A percentile compares a stretch with the other conserved stretches of the same genome.
phyloP scores from a whole-genome alignment of 805 yeast species.

The Lachancea dasiensis region DNA sequence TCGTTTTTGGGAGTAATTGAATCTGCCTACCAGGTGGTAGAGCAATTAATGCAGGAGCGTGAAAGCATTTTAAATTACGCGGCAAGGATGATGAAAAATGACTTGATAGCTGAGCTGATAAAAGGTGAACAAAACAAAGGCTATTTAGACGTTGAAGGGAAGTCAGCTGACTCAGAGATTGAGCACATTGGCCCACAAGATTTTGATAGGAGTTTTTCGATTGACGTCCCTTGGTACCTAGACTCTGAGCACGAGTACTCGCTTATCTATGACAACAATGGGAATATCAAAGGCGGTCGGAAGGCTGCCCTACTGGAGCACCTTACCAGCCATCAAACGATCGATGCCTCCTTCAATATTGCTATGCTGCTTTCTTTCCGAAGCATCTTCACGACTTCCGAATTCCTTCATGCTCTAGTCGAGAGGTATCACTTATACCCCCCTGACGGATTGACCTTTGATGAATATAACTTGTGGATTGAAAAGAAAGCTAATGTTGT shows the following conservation, averaged over 20 bases:
- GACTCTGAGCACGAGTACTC: constrained; percentile 60
- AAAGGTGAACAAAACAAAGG: constrained; percentile 41
- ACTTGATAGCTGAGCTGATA: constrained; percentile 54
- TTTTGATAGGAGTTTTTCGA: constrained; percentile 13
- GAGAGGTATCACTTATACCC: constrained; percentile 66
- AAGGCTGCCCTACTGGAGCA: constrained; percentile 71
- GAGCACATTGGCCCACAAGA: constrained; percentile 18
- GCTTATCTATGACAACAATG: constrained; percentile 57
- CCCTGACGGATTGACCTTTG: constrained; percentile 82
- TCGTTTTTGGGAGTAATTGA: constrained; percentile 34
- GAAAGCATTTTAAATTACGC: constrained; percentile 66
- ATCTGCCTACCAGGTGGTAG: constrained; percentile 37
- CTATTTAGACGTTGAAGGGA: constrained; percentile 15
- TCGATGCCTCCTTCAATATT: constrained; percentile 58
- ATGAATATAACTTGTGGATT: constrained; percentile 74
- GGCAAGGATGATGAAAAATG: constrained; percentile 71
- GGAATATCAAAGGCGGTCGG: constrained; percentile 78
- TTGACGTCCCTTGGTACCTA: constrained; percentile 63
- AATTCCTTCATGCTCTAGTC: constrained; percentile 53
- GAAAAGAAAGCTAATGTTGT: constrained; percentile 64
- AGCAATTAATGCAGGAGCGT: constrained; percentile 62
- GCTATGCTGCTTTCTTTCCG: constrained; percentile 71
- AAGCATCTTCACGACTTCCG: constrained; percentile 63
- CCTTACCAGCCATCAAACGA: constrained; percentile 64
- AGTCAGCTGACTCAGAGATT: constrained; percentile 12